Percentiles rank a stretch among this genome's conserved stretches.
Conservation (phyloP, 306 rosid genomes). For the Pyrus bretschneideri region DNA sequence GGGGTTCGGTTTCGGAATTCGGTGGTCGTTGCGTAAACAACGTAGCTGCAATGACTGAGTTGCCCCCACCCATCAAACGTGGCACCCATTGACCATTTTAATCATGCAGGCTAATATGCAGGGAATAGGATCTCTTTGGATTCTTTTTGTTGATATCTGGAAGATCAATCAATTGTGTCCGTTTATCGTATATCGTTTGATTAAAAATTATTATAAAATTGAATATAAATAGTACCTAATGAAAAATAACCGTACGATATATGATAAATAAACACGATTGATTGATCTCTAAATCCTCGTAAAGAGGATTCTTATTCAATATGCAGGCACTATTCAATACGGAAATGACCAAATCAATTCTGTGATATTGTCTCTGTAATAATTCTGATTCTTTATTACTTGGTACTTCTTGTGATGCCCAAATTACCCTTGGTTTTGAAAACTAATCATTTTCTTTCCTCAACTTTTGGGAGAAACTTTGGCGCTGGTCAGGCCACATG, state of each 20-base stretch:
- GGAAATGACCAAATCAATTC: not conserved
- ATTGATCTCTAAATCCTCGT: too few species aligned
- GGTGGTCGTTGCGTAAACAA: conserved; percentile 18
- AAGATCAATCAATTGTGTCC: too few species aligned
- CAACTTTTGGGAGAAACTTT: conserved; percentile 11
- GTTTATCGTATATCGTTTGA: too few species aligned
- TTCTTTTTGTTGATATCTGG: too few species aligned
- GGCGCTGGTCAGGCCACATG: conserved; percentile 32
- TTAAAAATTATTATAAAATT: too few species aligned
- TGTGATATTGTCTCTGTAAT: not conserved
- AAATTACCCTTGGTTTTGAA: not conserved
- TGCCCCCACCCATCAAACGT: conserved; percentile 11
- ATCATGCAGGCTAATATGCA: conserved; percentile 1
- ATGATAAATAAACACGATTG: rapidly evolving
- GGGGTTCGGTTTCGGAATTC: conserved; percentile 35
- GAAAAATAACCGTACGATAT: too few species aligned
- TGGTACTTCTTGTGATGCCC: not conserved
- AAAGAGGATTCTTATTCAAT: not conserved
- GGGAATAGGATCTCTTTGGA: too few species aligned
- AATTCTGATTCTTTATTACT: not conserved
- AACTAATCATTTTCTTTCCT: not conserved
- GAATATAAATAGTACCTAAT: too few species aligned
- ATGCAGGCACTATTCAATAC: not conserved
- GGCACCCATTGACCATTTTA: conserved; percentile 29
- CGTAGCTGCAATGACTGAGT: conserved; percentile 15